These are phyloP conservation scores for Zychaea mexicana DNA, from an alignment of 371 early-diverging fungal species.

Conservation along the genomic window DNA sequence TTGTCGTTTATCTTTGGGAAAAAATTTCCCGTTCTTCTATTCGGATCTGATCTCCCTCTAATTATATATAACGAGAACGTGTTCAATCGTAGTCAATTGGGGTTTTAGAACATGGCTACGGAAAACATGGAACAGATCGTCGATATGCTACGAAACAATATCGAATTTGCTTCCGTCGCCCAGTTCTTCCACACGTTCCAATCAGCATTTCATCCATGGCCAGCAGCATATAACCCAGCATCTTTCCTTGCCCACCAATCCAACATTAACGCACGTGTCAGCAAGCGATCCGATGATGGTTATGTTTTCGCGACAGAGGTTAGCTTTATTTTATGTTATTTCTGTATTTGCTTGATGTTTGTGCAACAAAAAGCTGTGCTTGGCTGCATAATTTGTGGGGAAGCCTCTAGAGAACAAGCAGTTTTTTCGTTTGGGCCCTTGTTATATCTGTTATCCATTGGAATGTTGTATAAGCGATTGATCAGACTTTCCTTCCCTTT, in stretches of 20 bases:
- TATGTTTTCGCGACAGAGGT: conserved; percentile 37
- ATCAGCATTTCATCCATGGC: conserved; percentile 49
- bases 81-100: background rate
- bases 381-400: conserved; percentile 13
- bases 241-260: conserved; percentile 5
- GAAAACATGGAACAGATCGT: conserved; percentile 22
- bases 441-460: background rate
- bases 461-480: too few relatives aligned
- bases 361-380: conserved; percentile 26
- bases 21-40: background rate
- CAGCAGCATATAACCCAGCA: conserved; percentile 16
- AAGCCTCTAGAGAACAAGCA: too few relatives aligned
- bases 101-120: conserved; percentile 8
- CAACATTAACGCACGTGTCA: background rate
- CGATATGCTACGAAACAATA: conserved; percentile 41
- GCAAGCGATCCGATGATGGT: conserved; percentile 17
- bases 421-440: too few relatives aligned
- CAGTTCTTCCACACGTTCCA: conserved; percentile 51
- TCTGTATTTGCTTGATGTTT: conserved; percentile 16
- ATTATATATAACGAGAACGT: background rate
- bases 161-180: conserved; percentile 49
- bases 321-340: conserved; percentile 2
- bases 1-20: background rate
- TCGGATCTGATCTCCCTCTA: background rate
- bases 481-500: too few relatives aligned